Conservation (phyloP, 23 red algal genomes). For the Gracilaria caudata region DNA sequence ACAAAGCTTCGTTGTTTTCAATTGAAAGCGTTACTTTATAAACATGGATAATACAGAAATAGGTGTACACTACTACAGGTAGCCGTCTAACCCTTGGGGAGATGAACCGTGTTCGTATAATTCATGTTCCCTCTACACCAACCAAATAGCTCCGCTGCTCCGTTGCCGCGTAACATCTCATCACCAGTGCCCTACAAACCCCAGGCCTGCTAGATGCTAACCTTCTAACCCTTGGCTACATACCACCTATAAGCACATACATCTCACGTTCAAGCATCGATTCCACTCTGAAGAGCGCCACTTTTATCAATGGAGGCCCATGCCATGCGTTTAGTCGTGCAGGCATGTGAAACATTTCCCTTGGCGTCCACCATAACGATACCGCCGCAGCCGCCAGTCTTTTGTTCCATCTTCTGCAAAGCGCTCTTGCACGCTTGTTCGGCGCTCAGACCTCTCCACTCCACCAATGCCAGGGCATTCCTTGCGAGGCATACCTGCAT, state of each 20-base stretch:
- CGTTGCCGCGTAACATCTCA: neutral
- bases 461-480: conserved; percentile 49
- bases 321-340: conserved; percentile 89
- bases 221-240: too few relatives aligned
- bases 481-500: conserved; percentile 61
- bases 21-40: conserved; percentile 25
- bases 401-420: conserved; percentile 72
- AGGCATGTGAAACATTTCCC: conserved; percentile 65
- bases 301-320: conserved; percentile 75
- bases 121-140: neutral
- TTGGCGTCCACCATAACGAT: conserved; percentile 69
- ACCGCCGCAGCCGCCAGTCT: conserved; percentile 90
- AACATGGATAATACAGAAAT: conserved; percentile 1
- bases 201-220: too few relatives aligned
- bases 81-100: neutral
- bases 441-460: neutral
- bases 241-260: neutral
- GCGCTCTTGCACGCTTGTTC: conserved; percentile 45
- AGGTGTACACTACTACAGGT: neutral
- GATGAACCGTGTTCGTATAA: conserved; percentile 12
- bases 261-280: conserved; percentile 45
- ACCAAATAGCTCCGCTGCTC: neutral
- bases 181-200: neutral
- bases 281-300: conserved; percentile 60
- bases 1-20: conserved; percentile 3